phyloP scores from a whole-genome alignment of 2,329 filamentous ascomycete species.

The Didymella lethalis region DNA sequence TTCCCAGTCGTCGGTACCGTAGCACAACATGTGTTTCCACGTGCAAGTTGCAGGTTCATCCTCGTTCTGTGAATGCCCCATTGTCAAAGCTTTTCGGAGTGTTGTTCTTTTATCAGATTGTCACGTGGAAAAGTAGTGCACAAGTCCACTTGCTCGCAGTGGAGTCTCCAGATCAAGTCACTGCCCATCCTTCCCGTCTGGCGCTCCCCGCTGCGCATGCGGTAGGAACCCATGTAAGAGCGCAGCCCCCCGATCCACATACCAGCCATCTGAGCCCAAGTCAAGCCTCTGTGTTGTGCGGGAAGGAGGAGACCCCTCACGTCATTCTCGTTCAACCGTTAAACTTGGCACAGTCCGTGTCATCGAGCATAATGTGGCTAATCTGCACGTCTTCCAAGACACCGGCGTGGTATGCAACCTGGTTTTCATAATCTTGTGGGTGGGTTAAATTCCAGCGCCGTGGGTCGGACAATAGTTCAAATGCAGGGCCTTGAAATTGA shows the following conservation, averaged over 20 bases:
- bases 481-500: slow-evolving; percentile 15
- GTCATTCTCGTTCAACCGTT: slow-evolving; percentile 15
- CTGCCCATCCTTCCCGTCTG: slow-evolving; percentile 46
- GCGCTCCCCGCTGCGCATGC: slow-evolving; percentile 34
- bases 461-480: slow-evolving; percentile 22
- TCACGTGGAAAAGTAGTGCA: slow-evolving; percentile 10
- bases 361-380: slow-evolving; percentile 3
- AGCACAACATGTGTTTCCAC: slow-evolving; percentile 10
- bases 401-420: not conserved
- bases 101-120: not conserved
- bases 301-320: slow-evolving; percentile 14
- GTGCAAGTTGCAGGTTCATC: slow-evolving; percentile 7
- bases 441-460: slow-evolving; percentile 14
- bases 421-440: slow-evolving; percentile 1
- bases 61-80: not conserved
- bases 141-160: slow-evolving; percentile 1
- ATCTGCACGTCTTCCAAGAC: slow-evolving; percentile 10
- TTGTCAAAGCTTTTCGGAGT: not conserved
- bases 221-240: slow-evolving; percentile 31
- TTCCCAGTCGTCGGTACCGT: slow-evolving; percentile 5
- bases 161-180: slow-evolving; percentile 34
- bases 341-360: slow-evolving; percentile 1
- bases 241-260: slow-evolving; percentile 28
- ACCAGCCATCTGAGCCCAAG: slow-evolving; percentile 20
- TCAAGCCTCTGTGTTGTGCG: slow-evolving; percentile 21